Evolutionary conservation across 352 stramenopile species (phyloP).

Genomic region (Pythium guiyangense): DNA sequence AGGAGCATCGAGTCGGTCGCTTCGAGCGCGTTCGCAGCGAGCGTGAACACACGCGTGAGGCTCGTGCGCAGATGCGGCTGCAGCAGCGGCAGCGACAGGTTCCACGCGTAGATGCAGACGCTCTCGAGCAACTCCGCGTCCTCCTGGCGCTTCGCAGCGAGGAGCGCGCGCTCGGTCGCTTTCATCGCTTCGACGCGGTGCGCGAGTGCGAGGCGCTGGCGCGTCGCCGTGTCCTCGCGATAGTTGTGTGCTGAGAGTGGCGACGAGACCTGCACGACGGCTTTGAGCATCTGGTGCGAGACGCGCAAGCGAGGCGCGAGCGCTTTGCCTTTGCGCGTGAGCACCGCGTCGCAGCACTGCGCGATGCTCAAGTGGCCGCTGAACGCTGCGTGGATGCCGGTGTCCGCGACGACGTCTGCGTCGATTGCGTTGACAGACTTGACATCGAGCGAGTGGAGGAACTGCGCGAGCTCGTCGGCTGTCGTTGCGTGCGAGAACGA

Average conservation of each 20-base stretch:
- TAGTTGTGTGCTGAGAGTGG: constrained; percentile 7
- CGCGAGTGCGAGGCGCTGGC: constrained; percentile 31
- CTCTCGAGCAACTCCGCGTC: constrained; percentile 76
- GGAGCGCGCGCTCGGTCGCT: constrained; percentile 64
- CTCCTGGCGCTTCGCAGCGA: constrained; percentile 72
- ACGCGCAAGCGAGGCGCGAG: constrained; percentile 40
- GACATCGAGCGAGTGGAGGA: constrained; percentile 27
- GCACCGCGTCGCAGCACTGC: constrained; percentile 36
- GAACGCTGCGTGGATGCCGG: constrained; percentile 46
- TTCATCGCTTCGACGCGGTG: constrained; percentile 72
- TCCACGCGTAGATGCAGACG: constrained; percentile 81
- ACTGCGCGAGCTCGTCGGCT: constrained; percentile 28
- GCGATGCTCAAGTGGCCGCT: constrained; percentile 26
- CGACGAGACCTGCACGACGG: constrained; percentile 29
- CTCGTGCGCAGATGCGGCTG: constrained; percentile 65
- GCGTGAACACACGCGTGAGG: constrained; percentile 61
- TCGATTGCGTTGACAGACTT: constrained; percentile 33
- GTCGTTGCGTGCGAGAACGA: constrained; percentile 26
- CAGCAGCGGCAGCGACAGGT: constrained; percentile 73
- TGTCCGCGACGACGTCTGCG: constrained; percentile 51
- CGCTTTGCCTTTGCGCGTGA: constrained; percentile 50
- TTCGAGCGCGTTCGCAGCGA: constrained; percentile 60
- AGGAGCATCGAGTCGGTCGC: constrained; percentile 81
- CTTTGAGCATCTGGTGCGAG: constrained; percentile 52
- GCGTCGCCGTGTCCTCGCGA: constrained; percentile 11